phyloP scores from a whole-genome alignment of 805 yeast genomes.

The Candida koratica region DNA sequence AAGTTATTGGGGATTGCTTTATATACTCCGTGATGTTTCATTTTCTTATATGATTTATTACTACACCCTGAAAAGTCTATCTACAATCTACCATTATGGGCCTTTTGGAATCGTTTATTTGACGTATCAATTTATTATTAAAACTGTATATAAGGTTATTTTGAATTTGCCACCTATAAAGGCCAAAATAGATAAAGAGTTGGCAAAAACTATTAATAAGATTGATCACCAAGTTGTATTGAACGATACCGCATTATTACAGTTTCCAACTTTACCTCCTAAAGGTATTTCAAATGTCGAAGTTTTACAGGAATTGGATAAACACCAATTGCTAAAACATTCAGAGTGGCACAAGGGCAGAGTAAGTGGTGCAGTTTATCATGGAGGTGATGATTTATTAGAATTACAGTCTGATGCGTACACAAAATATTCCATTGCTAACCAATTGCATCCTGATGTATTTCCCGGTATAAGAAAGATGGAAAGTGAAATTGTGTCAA shows the following conservation, averaged over 20 bases:
- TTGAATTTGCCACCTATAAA: slow-evolving; percentile 51
- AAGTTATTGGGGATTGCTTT: slow-evolving; percentile 14
- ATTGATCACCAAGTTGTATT: slow-evolving; percentile 59
- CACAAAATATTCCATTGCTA: slow-evolving; percentile 75
- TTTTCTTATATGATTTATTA: slow-evolving; percentile 17
- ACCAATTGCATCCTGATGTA: slow-evolving; percentile 95
- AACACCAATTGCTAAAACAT: slow-evolving; percentile 50
- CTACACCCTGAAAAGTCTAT: slow-evolving; percentile 3
- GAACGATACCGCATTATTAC: slow-evolving; percentile 44
- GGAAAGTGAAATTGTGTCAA: slow-evolving; percentile 92
- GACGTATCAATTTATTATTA: slow-evolving; percentile 13
- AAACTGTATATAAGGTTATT: slow-evolving; percentile 26
- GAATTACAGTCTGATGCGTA: slow-evolving; percentile 74
- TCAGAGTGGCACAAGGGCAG: slow-evolving; percentile 81
- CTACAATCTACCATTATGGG: slow-evolving; percentile 37
- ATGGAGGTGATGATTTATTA: slow-evolving; percentile 81
- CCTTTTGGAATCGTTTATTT: slow-evolving; percentile 24
- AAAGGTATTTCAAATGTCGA: slow-evolving; percentile 49
- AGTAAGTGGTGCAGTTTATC: slow-evolving; percentile 94
- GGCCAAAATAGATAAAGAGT: slow-evolving; percentile 56
- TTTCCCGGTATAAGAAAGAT: slow-evolving; percentile 95
- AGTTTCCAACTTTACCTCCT: slow-evolving; percentile 53
- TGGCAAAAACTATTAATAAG: slow-evolving; percentile 41
- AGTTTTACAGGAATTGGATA: slow-evolving; percentile 51
- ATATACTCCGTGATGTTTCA: slow-evolving; percentile 20